These are phyloP conservation scores for Lanmaoa rubissima DNA, from an alignment of 768 basidiomycete species.

Conservation along the genomic window DNA sequence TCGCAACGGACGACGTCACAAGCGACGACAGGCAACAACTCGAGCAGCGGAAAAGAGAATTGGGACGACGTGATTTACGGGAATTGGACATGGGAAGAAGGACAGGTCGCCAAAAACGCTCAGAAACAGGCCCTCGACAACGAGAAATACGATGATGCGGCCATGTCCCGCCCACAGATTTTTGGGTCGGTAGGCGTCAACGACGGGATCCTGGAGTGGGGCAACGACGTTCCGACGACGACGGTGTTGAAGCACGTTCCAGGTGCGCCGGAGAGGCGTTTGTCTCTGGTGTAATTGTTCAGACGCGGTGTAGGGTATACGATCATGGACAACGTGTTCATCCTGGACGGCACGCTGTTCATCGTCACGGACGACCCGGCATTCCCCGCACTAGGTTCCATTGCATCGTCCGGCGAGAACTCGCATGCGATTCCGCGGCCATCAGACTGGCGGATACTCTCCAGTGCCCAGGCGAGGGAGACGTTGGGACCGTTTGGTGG, in stretches of 20 bases:
- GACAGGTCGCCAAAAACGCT: conserved; percentile 56
- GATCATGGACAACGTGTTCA: conserved; percentile 76
- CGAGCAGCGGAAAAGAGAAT: conserved; percentile 39
- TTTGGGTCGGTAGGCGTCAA: conserved; percentile 39
- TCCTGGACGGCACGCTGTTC: conserved; percentile 70
- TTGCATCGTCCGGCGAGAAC: conserved; percentile 41
- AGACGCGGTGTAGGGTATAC: conserved; percentile 61
- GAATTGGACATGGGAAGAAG: conserved; percentile 64
- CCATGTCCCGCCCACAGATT: conserved; percentile 22
- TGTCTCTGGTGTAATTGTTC: neutral
- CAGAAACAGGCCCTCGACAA: conserved; percentile 43
- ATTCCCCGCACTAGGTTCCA: conserved; percentile 55
- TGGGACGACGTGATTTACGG: conserved; percentile 68
- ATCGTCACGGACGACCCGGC: conserved; percentile 67
- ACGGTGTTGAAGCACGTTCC: conserved; percentile 61
- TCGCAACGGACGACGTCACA: conserved; percentile 21
- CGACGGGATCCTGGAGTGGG: conserved; percentile 58
- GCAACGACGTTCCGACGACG: conserved; percentile 51
- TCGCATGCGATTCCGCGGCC: conserved; percentile 40
- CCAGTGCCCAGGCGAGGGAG: conserved; percentile 45
- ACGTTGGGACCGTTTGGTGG: conserved; percentile 53
- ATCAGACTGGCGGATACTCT: conserved; percentile 61
- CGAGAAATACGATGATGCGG: conserved; percentile 16
- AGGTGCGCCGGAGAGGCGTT: conserved; percentile 41
- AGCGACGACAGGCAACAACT: conserved; percentile 22